Base-by-base conservation (phyloP, 176 grass and related monocot genomes). In the Phoenix dactylifera region DNA sequence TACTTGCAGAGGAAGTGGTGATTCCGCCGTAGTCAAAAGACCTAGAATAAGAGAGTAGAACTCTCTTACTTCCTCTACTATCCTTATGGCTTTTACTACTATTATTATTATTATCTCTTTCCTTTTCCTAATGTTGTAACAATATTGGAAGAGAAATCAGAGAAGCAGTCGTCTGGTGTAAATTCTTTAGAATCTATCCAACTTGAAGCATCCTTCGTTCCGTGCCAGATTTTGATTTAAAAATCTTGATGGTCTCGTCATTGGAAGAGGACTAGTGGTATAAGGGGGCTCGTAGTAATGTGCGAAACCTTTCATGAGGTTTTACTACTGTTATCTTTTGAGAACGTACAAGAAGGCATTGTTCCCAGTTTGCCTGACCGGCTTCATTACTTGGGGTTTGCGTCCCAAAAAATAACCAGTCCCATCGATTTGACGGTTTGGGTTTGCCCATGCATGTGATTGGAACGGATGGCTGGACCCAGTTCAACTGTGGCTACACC, bases 1-100 rank as follows among this genome's bases (percentile, higher is more conserved):
- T 79, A 81, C 71, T 28, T 86, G 73, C 81, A 68, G 50, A 83
- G 74, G 61, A 80, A 86, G 44, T 89, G 89, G 84, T 87, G 73
- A 85, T 20, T 20, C 28, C 23, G 49, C 20, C 30, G 15, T 20
- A 17, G 35, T 23, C 39, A 63, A 48, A 77, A 23, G 7, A 4
- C 52, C 52, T 65, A 56, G 52, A 77, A 77, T 70, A 70, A 77
- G 57, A 61, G 55, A 57, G 29, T 52, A 67, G 54, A 12, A 9
- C 26, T 68, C 51, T 68, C 68, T 57, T 50, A 20, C 60, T 58
- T 70, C 49, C 49, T 49, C n/a, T 28, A 24, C 53, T 76, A 6
- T 77, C 30, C 16, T 29, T 6, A 17, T 12, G 29, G n/a, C 35
- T 77, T 28, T 58, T 16, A 44, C 1, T 39, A 39, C 14, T 44